Evolutionary conservation across 2,329 filamentous ascomycete species (phyloP), one percentile per base, ranked within the genome.

Genomic region (Didymella lethalis): DNA sequence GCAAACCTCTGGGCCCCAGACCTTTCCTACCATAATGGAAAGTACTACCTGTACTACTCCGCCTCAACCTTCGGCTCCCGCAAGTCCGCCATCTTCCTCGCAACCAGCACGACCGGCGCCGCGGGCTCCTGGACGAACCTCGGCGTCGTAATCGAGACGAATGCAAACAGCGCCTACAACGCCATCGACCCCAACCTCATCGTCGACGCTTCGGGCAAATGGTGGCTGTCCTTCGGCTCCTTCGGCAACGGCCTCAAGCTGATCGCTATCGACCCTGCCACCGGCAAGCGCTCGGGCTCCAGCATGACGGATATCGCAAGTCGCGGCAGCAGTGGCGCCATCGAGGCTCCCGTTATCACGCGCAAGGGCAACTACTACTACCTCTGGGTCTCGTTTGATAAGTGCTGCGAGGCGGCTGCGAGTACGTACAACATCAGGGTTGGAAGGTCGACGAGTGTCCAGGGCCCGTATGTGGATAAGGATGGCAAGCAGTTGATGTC

Each of bases 11-110:
- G 57, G 57, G 57, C 51, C n/a, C 57, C 57, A 1, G 57, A 59
- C 14, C 50, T 59, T 14, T 59, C 57, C 14, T 59, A 59, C 46
- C 57, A 59, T 25, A 55, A 59, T 34, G 57, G 57, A 45, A 48
- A 38, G 18, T 90, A 88, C 76, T 82, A 88, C 64, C 72, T 85
- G 28, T 89, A 87, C 80, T 88, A 89, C 73, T 79, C 84, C 1
- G 85, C 88, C n/a, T 85, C 82, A 46, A 79, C 81, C 1, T 88
- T 87, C 61, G 86, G 86, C 0, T 82, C 80, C 0, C 85, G 88
- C 63, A 75, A 80, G 69, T 86, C 83, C 0, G 84, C 84, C 18
- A 88, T 90, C 63, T 87, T 88, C 18, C 69, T 84, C 6, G 83
- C 82, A 3, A 83, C 78, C 0, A 81, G 78, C 8, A 58, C 62